phyloP scores from a whole-genome alignment of 345 rosid species.

The Isatis tinctoria region DNA sequence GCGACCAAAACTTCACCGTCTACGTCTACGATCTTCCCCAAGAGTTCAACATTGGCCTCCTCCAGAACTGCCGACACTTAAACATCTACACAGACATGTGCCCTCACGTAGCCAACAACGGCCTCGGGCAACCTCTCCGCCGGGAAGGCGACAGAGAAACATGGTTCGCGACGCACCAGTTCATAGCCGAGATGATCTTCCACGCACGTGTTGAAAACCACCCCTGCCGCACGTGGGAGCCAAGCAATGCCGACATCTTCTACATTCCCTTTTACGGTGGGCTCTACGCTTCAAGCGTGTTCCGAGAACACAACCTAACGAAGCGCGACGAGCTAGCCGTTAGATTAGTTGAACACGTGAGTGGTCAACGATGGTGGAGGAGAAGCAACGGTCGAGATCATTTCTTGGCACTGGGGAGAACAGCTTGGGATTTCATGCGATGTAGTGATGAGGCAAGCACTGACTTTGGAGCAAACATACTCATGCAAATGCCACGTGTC shows the following conservation, averaged over 20 bases:
- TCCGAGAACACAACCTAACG: conserved; percentile 45
- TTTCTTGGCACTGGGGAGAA: conserved; percentile 49
- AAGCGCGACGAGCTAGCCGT: conserved; percentile 39
- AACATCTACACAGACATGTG: conserved; percentile 52
- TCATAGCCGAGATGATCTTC: conserved; percentile 50
- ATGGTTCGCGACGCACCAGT: conserved; percentile 49
- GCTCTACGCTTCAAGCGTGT: conserved; percentile 45
- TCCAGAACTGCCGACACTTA: conserved; percentile 40
- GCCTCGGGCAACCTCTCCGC: conserved; percentile 45
- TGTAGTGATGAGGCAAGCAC: not conserved
- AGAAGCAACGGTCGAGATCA: conserved; percentile 55
- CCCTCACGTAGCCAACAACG: conserved; percentile 39
- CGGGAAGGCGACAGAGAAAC: not conserved
- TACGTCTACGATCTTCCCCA: conserved; percentile 49
- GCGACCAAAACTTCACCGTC: conserved; percentile 28
- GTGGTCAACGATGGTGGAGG: conserved; percentile 40
- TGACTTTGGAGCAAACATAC: conserved; percentile 48
- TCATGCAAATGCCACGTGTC: conserved; percentile 49
- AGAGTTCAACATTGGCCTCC: conserved; percentile 38
- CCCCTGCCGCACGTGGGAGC: conserved; percentile 48
- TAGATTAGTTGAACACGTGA: conserved; percentile 29
- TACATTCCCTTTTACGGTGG: conserved; percentile 56
- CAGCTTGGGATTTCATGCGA: conserved; percentile 56
- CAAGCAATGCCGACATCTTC: conserved; percentile 42
- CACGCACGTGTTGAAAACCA: conserved; percentile 44